Base-by-base conservation (phyloP, 2,329 filamentous ascomycete genomes). In the Clonostachys rosea region DNA sequence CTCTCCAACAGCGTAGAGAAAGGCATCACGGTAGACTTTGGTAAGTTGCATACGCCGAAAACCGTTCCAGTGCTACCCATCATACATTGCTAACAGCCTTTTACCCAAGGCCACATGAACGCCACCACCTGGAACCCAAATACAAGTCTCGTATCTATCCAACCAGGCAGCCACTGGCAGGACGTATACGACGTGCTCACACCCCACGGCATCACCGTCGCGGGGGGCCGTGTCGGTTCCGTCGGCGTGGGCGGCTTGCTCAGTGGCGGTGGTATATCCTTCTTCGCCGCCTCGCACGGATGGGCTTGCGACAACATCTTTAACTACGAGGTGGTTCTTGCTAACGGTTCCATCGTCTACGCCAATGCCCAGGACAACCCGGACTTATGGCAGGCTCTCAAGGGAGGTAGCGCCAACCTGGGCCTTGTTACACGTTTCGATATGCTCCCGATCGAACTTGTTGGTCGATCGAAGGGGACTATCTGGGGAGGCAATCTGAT, bases 361-460 rank as follows among this genome's bases (percentile, higher is more conserved):
- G 71, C 65, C 16, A 73, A 65, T 40, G 54, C 52, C 2, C 47
- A 55, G 0, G 48, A 60, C 4, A 62, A 74, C 48, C n/a, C 56
- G 0, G 70, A 74, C 45, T 60, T 76, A 2, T 75, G 60, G 56
- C 63, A 60, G 49, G 71, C 69, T 1, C 57, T 75, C 5, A 68
- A 70, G 43, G 73, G 71, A 6, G 71, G 70, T 24, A 59, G 62
- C n/a, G 67, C 61, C 50, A 75, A 74, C 51, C 68, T 71, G 39
- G 70, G 68, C n/a, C 56, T 65, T 14, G 50, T 62, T 12, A 60
- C 66, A 6, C 50, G 51, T 18, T 52, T 56, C 41, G 56, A 59
- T 20, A 52, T 66, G 58, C 51, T 56, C n/a, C 52, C 60, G 11
- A 62, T 65, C 12, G 57, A 59, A 18, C 61, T 59, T 17, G 53